Base-by-base conservation (phyloP, 2,329 filamentous ascomycete species). In the Diaporthe sp. region DNA sequence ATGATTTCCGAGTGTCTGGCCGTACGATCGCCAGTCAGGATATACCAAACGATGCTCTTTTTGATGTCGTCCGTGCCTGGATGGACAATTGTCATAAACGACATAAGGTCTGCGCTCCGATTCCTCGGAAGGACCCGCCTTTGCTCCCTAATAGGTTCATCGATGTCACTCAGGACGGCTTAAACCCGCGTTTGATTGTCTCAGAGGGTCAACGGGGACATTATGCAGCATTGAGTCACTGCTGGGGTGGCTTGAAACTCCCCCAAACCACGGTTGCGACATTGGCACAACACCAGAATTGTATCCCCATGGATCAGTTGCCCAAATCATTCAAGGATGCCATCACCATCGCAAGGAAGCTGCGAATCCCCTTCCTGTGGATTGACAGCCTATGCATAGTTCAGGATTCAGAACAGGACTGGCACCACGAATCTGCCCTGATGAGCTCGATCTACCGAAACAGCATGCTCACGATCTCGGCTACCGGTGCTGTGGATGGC, bases 371-470 rank as follows among this genome's bases (percentile, higher is more conserved):
- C 15, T 72, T 34, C 49, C 22, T 75, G 25, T 75, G 73, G 73
- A 72, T 75, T 28, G 73, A 74, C 34, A 60, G 63, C 20, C 31
- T 74, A 20, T 74, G 73, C 53, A 74, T 74, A 28, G 58, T 75
- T 1, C 73, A 75, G 22, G 67, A 75, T 28, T 58, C 39, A 2
- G 42, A 61, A n/a, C 53, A 63, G 39, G 73, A 75, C 37, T 75
- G 73, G 73, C 61, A 63, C 31, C 44, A 31, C 6, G 73, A 75
- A 37, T 71, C 55, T 37, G 42, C 13, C n/a, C 44, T 63, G 44
- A 75, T 75, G 73, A 58, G 68, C 68, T 34, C n/a, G n/a, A 71
- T 71, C n/a, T 71, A 71, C 34, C 49, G 51, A 8, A 25, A 71
- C 68, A 71, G 68, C 68, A 25, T 13, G 10, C 55, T 55, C 68